phyloP scores from a whole-genome alignment of 148 eudicot species.

The Rhododendron molle region DNA sequence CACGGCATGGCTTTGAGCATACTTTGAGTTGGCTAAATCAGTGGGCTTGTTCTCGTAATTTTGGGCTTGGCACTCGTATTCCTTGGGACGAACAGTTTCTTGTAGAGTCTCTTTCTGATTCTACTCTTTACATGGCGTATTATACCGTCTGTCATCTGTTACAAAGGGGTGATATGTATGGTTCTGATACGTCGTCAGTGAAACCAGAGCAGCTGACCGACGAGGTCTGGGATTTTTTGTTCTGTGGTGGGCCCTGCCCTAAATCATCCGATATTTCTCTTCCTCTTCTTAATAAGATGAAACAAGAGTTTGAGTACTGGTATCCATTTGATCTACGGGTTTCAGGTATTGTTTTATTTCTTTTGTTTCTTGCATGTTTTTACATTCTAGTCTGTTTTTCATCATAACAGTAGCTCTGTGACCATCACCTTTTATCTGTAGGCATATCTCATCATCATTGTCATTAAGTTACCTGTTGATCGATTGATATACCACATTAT shows the following conservation, averaged over 20 bases:
- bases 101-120: constrained; percentile 90
- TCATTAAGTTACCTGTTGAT: not conserved
- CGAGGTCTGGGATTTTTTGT: constrained; percentile 87
- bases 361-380: not conserved
- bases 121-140: constrained; percentile 94
- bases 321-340: constrained; percentile 95
- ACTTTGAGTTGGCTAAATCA: constrained; percentile 88
- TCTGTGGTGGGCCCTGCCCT: constrained; percentile 62
- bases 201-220: constrained; percentile 80
- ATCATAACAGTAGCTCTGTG: not conserved
- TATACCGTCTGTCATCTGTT: constrained; percentile 80
- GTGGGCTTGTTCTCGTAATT: constrained; percentile 91
- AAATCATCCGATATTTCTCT: constrained; percentile 45
- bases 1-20: constrained; percentile 92
- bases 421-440: not conserved
- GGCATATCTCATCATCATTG: not conserved
- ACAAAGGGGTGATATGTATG: constrained; percentile 82
- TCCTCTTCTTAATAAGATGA: constrained; percentile 60
- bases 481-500: not conserved
- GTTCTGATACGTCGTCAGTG: constrained; percentile 37
- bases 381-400: not conserved
- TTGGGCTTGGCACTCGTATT: constrained; percentile 91
- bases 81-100: constrained; percentile 93
- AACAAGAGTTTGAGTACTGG: constrained; percentile 91
- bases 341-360: constrained; percentile 44